Base-by-base conservation (phyloP, 805 yeast species). In the Scheffersomyces coipomensis region DNA sequence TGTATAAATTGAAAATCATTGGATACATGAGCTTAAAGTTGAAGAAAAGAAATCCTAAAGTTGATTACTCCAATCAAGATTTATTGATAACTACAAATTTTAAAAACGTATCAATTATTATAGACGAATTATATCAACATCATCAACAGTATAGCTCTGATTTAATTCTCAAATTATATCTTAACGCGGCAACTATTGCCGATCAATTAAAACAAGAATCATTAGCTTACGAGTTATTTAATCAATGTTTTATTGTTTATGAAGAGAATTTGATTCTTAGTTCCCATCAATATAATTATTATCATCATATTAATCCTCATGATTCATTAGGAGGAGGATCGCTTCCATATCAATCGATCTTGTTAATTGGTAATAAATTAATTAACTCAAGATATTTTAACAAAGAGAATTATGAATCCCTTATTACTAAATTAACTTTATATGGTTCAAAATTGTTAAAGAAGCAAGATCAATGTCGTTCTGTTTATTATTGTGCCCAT, bases 391-490 rank as follows among this genome's bases (percentile, higher is more conserved):
- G 76, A 36, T 66, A 68, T 39, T 64, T 78, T 56, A 68, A 71
- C 33, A 64, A 71, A 33, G 95, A 85, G 23, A 86, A 80, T 58
- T 91, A 87, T 61, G 93, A 88, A 49, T 76, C 80, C 3, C 68
- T 91, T 48, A 88, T 90, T 36, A 85, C 95, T 12, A 85, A 89
- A 58, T 76, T 90, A 34, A 88, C 97, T 1, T 66, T 90, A 34
- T 88, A 88, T 53, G 95, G 96, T 4, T 87, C 96, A 11, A 88
- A 87, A 60, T 71, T 93, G 36, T 71, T 91, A 53, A 88, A 87
- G 60, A 91, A 91, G 59, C 89, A 93, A 25, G 98, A 91, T 54
- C 99, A 93, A 61, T 90, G 97, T 59, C 78, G 97, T 12, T 83
- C 96, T 0, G 95, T 89, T 5, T 88, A 85, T 56, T 63, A 79